These are phyloP conservation scores for Angophora floribunda DNA, from an alignment of 345 rosid species.

Conservation along the genomic window DNA sequence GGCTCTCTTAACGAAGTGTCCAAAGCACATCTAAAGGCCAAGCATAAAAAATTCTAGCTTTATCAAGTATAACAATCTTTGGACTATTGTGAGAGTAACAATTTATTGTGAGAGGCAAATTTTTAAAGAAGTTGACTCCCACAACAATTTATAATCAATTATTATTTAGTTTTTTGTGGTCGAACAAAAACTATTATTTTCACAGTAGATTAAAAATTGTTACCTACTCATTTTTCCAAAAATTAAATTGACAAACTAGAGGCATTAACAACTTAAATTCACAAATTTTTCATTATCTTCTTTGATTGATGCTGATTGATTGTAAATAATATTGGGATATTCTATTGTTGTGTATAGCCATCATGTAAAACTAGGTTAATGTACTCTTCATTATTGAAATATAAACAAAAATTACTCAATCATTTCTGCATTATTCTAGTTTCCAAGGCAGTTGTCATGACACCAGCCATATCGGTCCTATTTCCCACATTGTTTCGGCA, in stretches of 20 bases:
- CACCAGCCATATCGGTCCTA: not conserved
- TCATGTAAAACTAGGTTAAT: not conserved
- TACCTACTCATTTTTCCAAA: too few species aligned
- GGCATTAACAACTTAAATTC: too few species aligned
- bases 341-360: not conserved
- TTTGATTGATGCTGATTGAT: not conserved
- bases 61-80: too few species aligned
- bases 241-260: too few species aligned
- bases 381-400: not conserved
- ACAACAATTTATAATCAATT: too few species aligned
- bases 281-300: not conserved
- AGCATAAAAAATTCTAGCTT: not conserved
- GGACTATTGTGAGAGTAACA: too few species aligned
- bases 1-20: not conserved
- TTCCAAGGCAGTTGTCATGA: not conserved
- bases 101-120: too few species aligned
- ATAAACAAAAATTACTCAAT: not conserved
- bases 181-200: too few species aligned
- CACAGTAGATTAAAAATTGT: too few species aligned
- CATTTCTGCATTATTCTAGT: not conserved
- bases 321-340: not conserved
- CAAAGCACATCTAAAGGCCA: not conserved
- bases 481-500: accelerated
- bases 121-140: too few species aligned
- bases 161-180: too few species aligned